Conservation (phyloP, 1,139 yeast species). For the Hemisphaericaspora xylanilytica region DNA sequence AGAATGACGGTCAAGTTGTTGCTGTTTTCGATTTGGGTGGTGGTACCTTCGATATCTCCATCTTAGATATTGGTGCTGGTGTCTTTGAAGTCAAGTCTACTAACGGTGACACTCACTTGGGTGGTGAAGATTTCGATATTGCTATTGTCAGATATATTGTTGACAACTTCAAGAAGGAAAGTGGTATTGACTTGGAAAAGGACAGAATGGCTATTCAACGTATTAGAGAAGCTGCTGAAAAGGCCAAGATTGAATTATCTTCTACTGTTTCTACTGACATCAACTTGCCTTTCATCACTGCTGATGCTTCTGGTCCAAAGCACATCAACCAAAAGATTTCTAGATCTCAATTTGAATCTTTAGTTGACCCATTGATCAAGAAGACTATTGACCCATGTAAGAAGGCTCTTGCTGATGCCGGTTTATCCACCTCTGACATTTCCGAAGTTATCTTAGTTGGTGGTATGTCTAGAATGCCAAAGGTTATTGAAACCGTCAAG, state of each 20-base stretch:
- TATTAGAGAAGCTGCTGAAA: slow-evolving; percentile 70
- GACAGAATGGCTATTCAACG: slow-evolving; percentile 60
- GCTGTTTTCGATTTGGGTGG: slow-evolving; percentile 85
- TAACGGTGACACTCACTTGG: slow-evolving; percentile 82
- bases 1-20: slow-evolving; percentile 52
- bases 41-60: slow-evolving; percentile 80
- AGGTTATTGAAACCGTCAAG: slow-evolving; percentile 56
- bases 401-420: slow-evolving; percentile 70
- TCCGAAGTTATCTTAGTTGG: slow-evolving; percentile 62
- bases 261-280: slow-evolving; percentile 56
- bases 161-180: slow-evolving; percentile 40
- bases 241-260: slow-evolving; percentile 66
- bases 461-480: slow-evolving; percentile 87
- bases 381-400: slow-evolving; percentile 65
- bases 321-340: slow-evolving; percentile 54
- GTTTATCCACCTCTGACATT: slow-evolving; percentile 55
- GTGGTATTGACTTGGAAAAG: slow-evolving; percentile 44
- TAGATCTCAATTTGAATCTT: slow-evolving; percentile 60
- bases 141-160: slow-evolving; percentile 54
- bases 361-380: slow-evolving; percentile 60
- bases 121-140: slow-evolving; percentile 81
- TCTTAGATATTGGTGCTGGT: slow-evolving; percentile 75
- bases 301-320: too few relatives aligned
- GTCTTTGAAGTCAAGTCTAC: slow-evolving; percentile 81
- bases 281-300: slow-evolving; percentile 60